phyloP scores from a whole-genome alignment of 176 grass and related monocot genomes.

The Avena atlantica region DNA sequence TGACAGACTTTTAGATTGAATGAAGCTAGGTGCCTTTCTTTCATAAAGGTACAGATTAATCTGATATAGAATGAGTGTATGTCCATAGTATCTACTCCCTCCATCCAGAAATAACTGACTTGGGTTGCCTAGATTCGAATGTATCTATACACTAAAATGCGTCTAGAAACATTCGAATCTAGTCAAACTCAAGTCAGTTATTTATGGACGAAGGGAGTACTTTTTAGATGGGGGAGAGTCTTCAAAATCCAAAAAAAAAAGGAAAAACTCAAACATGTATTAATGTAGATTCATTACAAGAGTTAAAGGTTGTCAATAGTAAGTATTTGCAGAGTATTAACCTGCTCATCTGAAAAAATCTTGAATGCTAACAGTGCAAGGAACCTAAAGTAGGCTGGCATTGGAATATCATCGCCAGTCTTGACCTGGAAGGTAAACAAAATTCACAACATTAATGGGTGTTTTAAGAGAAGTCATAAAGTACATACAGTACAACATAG shows the following conservation, averaged over 20 bases:
- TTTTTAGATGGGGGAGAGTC: not conserved
- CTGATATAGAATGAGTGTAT: slow-evolving; percentile 2
- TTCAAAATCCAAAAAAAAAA: slow-evolving; percentile 31
- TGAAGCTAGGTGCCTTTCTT: not conserved
- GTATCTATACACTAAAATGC: no score
- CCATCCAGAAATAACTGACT: no score
- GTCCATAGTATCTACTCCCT: not conserved
- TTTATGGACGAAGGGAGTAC: no score
- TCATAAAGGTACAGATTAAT: not conserved
- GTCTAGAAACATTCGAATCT: no score
- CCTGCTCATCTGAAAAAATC: slow-evolving; percentile 94
- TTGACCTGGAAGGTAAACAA: slow-evolving; percentile 58
- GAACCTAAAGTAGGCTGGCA: slow-evolving; percentile 95
- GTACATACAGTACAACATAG: not conserved
- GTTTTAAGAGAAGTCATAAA: slow-evolving; percentile 30
- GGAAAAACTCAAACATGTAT: not conserved
- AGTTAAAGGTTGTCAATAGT: not conserved
- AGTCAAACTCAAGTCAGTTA: no score
- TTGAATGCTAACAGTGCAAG: slow-evolving; percentile 95
- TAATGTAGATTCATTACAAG: slow-evolving; percentile 10
- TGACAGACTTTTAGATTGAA: slow-evolving; percentile 15
- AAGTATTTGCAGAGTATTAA: slow-evolving; percentile 47
- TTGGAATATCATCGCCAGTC: slow-evolving; percentile 68
- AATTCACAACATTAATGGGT: slow-evolving; percentile 32
- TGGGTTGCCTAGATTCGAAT: no score